Conservation (phyloP, 2,329 filamentous ascomycete genomes). For the Biscogniauxia sp. region DNA sequence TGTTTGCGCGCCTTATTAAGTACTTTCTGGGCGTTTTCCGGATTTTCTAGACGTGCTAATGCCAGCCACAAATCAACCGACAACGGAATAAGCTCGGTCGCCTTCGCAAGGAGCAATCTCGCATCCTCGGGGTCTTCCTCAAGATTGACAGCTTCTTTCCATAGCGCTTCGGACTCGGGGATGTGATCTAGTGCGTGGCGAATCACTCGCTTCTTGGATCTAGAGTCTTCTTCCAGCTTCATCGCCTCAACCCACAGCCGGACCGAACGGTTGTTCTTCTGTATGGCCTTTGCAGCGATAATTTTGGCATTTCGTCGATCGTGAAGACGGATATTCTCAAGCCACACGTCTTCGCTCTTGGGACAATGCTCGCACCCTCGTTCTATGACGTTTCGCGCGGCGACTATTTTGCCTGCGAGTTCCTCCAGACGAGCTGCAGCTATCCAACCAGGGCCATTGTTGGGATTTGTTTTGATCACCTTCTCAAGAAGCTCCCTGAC, state of each 20-base stretch:
- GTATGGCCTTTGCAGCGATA: conserved; percentile 89
- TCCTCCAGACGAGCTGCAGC: conserved; percentile 91
- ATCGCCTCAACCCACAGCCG: conserved; percentile 94
- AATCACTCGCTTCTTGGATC: conserved; percentile 89
- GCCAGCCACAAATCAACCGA: conserved; percentile 96
- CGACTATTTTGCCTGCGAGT: conserved; percentile 84
- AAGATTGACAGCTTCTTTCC: conserved; percentile 95
- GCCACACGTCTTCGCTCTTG: conserved; percentile 91
- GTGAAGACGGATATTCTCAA: conserved; percentile 92
- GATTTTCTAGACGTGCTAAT: conserved; percentile 81
- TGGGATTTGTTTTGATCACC: conserved; percentile 94
- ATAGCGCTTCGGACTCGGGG: conserved; percentile 91
- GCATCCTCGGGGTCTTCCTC: conserved; percentile 90
- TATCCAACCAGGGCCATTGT: conserved; percentile 93
- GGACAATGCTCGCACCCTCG: conserved; percentile 88
- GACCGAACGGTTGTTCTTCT: conserved; percentile 85
- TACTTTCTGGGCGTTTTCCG: conserved; percentile 90
- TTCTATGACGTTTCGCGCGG: conserved; percentile 83
- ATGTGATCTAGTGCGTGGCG: conserved; percentile 89
- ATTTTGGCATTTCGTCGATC: conserved; percentile 92
- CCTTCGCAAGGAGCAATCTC: conserved; percentile 84
- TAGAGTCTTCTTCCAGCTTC: conserved; percentile 78
- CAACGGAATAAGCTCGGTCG: conserved; percentile 89
- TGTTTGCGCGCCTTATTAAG: conserved; percentile 94
- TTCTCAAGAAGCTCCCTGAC: conserved; percentile 91